Evolutionary conservation across 2,329 filamentous ascomycete genomes (phyloP), one percentile per base, ranked within the genome.

Genomic region (Aureobasidium sp.): DNA sequence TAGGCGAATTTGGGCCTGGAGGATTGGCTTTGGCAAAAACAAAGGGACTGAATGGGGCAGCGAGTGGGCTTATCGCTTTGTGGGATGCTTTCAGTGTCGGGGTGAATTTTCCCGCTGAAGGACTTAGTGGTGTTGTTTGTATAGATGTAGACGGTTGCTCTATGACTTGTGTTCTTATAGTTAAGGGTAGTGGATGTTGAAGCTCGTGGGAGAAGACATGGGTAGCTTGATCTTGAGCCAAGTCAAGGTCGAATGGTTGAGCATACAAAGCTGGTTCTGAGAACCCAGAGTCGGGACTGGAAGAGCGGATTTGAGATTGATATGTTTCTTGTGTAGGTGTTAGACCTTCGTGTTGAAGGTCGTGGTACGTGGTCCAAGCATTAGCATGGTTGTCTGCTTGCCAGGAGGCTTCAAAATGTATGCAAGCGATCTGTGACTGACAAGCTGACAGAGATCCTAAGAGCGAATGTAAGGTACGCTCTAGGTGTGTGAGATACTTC

Each of bases 201-300:
- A 53, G 29, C n/a, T 61, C 48, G n/a, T 53, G 59, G 11, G 59
- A 42, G n/a, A 45, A 53, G 5, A 45, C 27, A 9, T 61, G 59
- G 10, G 30, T 8, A n/a, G 37, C 30, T 3, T 42, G 27, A 8
- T 47, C 47, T 34, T 30, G 21, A 5, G 48, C 10, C 14, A 51
- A 30, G 14, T 53, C 59, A 9, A 61, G 32, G 11, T 61, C 48
- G 14, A 61, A 61, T 5, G 59, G 59, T 9, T 61, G 48, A 39
- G 59, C 59, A 14, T 61, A 61, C 27, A 61, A 32, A 14, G 48
- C 39, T 30, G 59, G 48, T 16, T 61, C 59, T 29, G 47, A 44
- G 21, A 61, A 61, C 1, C 59, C 59, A 27, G 59, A 61, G 32
- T 61, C 59, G 6, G 47, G 47, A 27, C 29, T 53, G 5, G 45